Percentiles rank a stretch among this genome's conserved stretches.
These are phyloP conservation scores for Mortierella sp. DNA, from an alignment of 371 early-diverging fungal genomes.

Conservation along the genomic window DNA sequence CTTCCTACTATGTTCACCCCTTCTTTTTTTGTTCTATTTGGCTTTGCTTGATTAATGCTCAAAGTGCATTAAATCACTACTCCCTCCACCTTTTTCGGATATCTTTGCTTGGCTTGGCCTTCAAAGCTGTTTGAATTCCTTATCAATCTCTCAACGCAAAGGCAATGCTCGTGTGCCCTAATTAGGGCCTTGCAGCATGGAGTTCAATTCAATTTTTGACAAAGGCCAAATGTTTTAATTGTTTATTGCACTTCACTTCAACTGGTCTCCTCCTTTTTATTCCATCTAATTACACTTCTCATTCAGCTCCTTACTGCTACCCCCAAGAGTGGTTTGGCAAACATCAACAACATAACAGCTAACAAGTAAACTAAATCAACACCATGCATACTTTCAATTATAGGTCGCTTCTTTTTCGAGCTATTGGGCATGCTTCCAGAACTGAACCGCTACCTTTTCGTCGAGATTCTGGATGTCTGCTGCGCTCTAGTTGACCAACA, in stretches of 20 bases:
- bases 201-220: not conserved
- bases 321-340: not conserved
- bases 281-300: too few species aligned
- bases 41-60: not conserved
- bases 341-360: not conserved
- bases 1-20: not conserved
- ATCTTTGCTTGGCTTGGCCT: too few species aligned
- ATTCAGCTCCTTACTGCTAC: not conserved
- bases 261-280: not conserved
- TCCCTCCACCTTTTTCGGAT: not conserved
- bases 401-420: constrained; percentile 57
- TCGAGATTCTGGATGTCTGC: constrained; percentile 54
- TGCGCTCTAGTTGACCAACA: constrained; percentile 52
- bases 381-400: not conserved
- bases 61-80: not conserved
- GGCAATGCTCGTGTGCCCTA: not conserved
- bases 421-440: constrained; percentile 53
- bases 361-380: not conserved
- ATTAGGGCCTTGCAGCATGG: not conserved
- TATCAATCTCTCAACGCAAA: too few species aligned
- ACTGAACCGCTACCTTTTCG: constrained; percentile 52
- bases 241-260: not conserved
- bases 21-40: not conserved
- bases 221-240: not conserved
- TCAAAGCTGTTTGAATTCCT: too few species aligned